Evolutionary conservation across 768 basidiomycete genomes (phyloP), one percentile per base, ranked within the genome.

Genomic region (Kwoniella sp.): DNA sequence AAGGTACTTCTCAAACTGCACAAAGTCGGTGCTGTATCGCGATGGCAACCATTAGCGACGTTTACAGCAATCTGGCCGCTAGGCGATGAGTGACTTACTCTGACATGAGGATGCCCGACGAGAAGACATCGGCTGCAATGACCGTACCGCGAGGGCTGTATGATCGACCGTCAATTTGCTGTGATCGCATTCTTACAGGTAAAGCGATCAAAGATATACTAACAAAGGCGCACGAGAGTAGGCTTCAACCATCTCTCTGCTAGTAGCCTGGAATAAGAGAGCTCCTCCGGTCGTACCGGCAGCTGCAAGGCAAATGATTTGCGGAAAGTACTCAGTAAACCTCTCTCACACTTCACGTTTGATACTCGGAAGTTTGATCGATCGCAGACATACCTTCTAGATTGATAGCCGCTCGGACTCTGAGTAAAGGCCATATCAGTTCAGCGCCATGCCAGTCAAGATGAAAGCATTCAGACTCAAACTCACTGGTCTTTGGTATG

Each of bases 191-290:
- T n/a, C n/a, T n/a, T n/a, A n/a, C n/a, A n/a, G n/a, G n/a, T n/a
- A n/a, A n/a, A n/a, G n/a, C n/a, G n/a, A n/a, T n/a, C n/a, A n/a
- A n/a, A n/a, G n/a, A n/a, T n/a, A n/a, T n/a, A 50, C 78, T 51
- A 65, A 87, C 90, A 89, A 84, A 2, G 93, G 92, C 0, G 91
- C 91, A 71, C 88, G 85, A 0, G 90, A 87, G 75, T 93, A 94
- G 0, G 92, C 93, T 54, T 89, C 85, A 4, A 96, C 90, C 94
- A 98, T 96, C 79, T 96, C 87, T 73, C 92, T 87, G 4, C 91
- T 92, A 0, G 93, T 97, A 0, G 93, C 95, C 83, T 98, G 95
- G 84, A 98, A 98, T 17, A 97, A 85, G 8, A 97, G 82, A 73
- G 93, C 93, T 28, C 88, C 90, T 0, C 95, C 93, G 5, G 86